A percentile compares a stretch with the other conserved stretches of the same genome.
These are phyloP conservation scores for Trichosanthes cucumerina DNA, from an alignment of 306 rosid species.

Conservation along the genomic window DNA sequence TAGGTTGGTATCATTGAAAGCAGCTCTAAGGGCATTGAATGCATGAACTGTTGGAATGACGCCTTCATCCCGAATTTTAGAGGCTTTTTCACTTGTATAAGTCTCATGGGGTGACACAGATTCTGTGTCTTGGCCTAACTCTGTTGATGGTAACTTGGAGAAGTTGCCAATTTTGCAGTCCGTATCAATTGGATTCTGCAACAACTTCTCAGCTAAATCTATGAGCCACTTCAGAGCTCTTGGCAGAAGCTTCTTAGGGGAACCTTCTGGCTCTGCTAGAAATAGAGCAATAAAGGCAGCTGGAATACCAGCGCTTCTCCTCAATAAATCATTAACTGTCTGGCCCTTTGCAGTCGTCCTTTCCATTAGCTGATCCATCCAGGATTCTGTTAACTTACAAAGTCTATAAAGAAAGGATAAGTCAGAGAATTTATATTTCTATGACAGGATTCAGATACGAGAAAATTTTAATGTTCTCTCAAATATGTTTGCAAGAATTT, in stretches of 20 bases:
- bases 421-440: background rate
- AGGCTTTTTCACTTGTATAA: conserved; percentile 28
- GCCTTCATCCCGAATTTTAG: conserved; percentile 91
- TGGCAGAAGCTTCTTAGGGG: conserved; percentile 95
- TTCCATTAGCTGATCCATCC: conserved; percentile 98
- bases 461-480: background rate
- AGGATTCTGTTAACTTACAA: conserved; percentile 73
- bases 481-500: background rate
- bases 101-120: conserved; percentile 25
- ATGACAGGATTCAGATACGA: background rate
- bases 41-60: conserved; percentile 94
- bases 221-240: conserved; percentile 81
- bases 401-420: conserved; percentile 40
- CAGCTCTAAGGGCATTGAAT: conserved; percentile 76
- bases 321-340: conserved; percentile 75
- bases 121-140: conserved; percentile 19
- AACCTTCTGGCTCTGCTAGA: conserved; percentile 97
- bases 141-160: conserved; percentile 19
- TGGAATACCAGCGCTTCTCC: conserved; percentile 99
- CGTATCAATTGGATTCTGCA: conserved; percentile 38
- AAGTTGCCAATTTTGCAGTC: conserved; percentile 27
- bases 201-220: conserved; percentile 61
- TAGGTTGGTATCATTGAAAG: conserved; percentile 93
- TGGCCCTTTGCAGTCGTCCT: conserved; percentile 84
- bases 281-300: conserved; percentile 88